A percentile compares a stretch with the other conserved stretches of the same genome.
Conservation (phyloP, 345 rosid species). For the Lepidium africanum region DNA sequence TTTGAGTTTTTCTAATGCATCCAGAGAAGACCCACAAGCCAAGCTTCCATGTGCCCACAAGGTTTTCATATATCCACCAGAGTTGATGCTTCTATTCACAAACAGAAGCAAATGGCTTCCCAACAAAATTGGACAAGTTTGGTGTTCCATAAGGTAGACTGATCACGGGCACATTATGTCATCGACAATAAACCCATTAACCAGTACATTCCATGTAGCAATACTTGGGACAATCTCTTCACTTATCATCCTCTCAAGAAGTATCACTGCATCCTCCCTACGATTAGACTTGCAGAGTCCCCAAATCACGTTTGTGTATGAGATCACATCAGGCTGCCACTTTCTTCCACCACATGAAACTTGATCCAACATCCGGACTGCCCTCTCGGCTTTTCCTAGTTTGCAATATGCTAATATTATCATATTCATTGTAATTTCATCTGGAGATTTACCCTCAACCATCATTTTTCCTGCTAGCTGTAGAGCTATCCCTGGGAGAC, state of each 20-base stretch:
- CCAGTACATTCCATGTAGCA: conserved; percentile 67
- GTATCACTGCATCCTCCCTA: conserved; percentile 37
- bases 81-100: not conserved
- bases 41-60: not conserved
- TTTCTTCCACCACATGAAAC: conserved; percentile 33
- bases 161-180: conserved; percentile 35
- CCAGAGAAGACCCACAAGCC: not conserved
- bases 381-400: conserved; percentile 41
- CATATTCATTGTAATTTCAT: conserved; percentile 52
- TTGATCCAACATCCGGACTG: conserved; percentile 37
- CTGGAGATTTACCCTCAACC: conserved; percentile 43
- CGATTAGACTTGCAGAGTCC: conserved; percentile 51
- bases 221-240: conserved; percentile 46
- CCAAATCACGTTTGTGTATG: conserved; percentile 61
- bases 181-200: conserved; percentile 42
- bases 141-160: conserved; percentile 8
- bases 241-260: conserved; percentile 46
- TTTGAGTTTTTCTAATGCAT: not conserved
- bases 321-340: conserved; percentile 56
- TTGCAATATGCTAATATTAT: conserved; percentile 49
- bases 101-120: not conserved
- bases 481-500: conserved; percentile 42
- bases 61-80: not conserved
- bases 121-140: not conserved
- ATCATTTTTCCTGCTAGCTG: conserved; percentile 61